Conservation (phyloP, 306 rosid species). For the Benincasa hispida region DNA sequence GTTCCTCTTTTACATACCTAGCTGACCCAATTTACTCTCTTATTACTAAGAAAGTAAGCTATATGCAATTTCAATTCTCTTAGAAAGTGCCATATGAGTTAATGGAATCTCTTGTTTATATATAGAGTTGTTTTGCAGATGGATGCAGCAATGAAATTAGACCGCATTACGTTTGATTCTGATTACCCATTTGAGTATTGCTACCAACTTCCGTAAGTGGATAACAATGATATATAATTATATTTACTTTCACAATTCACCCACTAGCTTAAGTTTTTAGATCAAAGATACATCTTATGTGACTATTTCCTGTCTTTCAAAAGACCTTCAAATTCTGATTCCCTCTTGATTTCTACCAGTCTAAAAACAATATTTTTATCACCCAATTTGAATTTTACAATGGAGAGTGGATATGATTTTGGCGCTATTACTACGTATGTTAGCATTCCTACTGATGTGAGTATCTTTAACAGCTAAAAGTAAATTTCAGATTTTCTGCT, state of each 20-base stretch:
- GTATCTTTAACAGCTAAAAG: not conserved
- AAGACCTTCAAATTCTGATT: not conserved
- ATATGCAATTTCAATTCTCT: not conserved
- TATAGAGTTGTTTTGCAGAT: constrained; percentile 37
- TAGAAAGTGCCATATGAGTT: not conserved
- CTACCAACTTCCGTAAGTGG: constrained; percentile 40
- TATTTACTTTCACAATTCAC: too few species aligned
- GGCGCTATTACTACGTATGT: constrained; percentile 20
- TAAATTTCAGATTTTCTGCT: not conserved
- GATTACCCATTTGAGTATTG: constrained; percentile 64
- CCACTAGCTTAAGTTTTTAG: too few species aligned
- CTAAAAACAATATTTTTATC: constrained; percentile 5
- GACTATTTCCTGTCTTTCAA: not conserved
- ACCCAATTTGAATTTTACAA: constrained; percentile 46
- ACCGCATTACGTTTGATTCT: constrained; percentile 13
- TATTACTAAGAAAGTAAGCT: constrained; percentile 44
- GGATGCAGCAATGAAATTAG: constrained; percentile 19
- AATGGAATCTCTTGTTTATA: not conserved
- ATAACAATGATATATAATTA: too few species aligned
- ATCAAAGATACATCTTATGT: too few species aligned
- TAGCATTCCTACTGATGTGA: constrained; percentile 3
- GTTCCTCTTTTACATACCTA: constrained; percentile 68
- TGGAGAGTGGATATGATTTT: constrained; percentile 56
- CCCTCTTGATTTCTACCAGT: constrained; percentile 20
- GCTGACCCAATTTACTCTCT: constrained; percentile 55